Evolutionary conservation across 352 stramenopile genomes (phyloP), one percentile per base, ranked within the genome.

Genomic region (Phytopythium helicoides): DNA sequence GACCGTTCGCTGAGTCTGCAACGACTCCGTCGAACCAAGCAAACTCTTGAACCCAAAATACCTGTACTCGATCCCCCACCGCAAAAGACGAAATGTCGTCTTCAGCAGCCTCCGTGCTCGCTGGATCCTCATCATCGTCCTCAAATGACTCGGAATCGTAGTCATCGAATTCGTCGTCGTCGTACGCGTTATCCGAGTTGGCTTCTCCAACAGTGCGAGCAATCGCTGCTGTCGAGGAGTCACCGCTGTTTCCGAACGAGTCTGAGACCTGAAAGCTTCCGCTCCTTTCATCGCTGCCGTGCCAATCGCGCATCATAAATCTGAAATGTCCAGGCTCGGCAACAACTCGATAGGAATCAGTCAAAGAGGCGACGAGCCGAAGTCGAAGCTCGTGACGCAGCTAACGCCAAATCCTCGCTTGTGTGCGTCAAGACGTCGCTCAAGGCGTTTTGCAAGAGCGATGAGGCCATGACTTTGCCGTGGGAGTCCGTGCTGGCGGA

Each of bases 121-220:
- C 11, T 2, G 12, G 15, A 12, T 35, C 19, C 41, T 5, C 37
- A 3, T 47, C 41, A 1, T 36, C 41, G 11, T 14, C 12, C 19
- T 47, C 41, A 25, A 47, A 47, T 22, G 41, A 47, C 11, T 47
- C 41, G 10, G 41, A 47, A 19, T 34, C 41, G 22, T 47, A 47
- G 22, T 47, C 41, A 7, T 47, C 41, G 22, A 47, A 47, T 4
- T 33, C 41, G 8, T 47, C 41, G 3, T 47, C 22, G 0, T 46
- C 39, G 19, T 28, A 46, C 3, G 12, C 16, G 37, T 21, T 19
- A 6, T 44, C 37, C 7, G n/a, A 7, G 16, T 6, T 22, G 18
- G 39, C 18, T 1, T 12, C 39, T 11, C 9, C 19, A 6, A 22
- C 1, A 5, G 10, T 12, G 11, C 15, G 11, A 26, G 5, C 23